Evolutionary conservation across 202 grass and related monocot genomes (phyloP).

Genomic region (Digitaria exilis): DNA sequence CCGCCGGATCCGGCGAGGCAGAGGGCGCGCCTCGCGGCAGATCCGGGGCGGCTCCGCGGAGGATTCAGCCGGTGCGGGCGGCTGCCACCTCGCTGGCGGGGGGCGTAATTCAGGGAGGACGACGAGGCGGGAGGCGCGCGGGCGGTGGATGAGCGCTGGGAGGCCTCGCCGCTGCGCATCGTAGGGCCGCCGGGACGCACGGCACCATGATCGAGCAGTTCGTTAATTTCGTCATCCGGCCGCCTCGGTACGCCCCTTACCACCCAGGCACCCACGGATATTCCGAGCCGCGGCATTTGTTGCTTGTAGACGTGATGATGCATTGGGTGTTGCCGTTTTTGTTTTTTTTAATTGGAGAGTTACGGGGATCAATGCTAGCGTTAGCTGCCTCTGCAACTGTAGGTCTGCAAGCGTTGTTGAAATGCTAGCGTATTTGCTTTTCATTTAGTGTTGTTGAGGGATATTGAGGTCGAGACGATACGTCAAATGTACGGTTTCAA

Average conservation of each 20-base stretch:
- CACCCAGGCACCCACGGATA: neutral
- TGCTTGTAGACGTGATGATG: neutral
- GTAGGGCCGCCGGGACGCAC: neutral
- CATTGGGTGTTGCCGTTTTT: conserved; percentile 13
- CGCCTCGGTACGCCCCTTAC: conserved; percentile 59
- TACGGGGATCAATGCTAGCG: neutral
- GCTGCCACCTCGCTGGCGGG: neutral
- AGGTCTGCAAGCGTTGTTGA: neutral
- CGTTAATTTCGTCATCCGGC: conserved; percentile 96
- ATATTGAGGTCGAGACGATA: neutral
- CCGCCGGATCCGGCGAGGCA: conserved; percentile 39
- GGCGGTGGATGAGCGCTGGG: conserved; percentile 24
- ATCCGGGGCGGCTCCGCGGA: conserved; percentile 19
- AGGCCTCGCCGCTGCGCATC: neutral
- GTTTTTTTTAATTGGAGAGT: conserved; percentile 20
- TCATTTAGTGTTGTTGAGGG: neutral
- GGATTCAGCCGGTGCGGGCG: neutral
- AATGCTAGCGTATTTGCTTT: neutral
- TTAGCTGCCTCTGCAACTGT: neutral
- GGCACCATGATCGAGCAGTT: conserved; percentile 90
- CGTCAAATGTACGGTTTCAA: neutral
- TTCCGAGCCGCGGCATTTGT: neutral
- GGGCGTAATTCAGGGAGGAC: conserved; percentile 13
- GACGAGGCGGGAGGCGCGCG: neutral
- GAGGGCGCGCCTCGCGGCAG: conserved; percentile 22